These are phyloP conservation scores for Eutrema salsugineum DNA, from an alignment of 441 rosid genomes.

Conservation along the genomic window DNA sequence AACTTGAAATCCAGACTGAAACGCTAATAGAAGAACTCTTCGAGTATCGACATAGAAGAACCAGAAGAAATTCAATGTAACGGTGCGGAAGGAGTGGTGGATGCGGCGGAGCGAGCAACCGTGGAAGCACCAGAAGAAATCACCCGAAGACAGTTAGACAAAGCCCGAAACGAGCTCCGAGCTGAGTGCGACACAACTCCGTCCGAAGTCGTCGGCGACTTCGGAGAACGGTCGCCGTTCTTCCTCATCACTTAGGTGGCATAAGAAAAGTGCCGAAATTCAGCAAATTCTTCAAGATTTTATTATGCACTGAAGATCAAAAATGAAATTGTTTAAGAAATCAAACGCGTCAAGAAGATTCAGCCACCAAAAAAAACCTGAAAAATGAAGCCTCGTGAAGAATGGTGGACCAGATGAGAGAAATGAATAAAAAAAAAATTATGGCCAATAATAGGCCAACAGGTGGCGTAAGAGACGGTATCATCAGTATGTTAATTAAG, in stretches of 20 bases:
- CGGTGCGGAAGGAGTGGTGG: constrained; percentile 73
- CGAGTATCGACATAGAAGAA: constrained; percentile 40
- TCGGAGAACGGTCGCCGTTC: constrained; percentile 45
- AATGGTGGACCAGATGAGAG: too few species aligned
- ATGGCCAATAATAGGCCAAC: too few species aligned
- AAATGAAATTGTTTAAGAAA: constrained; percentile 5
- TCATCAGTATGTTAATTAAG: too few species aligned
- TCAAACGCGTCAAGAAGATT: too few species aligned
- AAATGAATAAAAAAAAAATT: too few species aligned
- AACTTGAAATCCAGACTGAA: constrained; percentile 88
- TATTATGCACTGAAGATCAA: neutral
- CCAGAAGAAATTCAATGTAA: constrained; percentile 46
- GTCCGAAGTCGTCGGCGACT: constrained; percentile 18
- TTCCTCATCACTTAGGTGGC: constrained; percentile 65
- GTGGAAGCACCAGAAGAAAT: constrained; percentile 95
- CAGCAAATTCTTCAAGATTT: neutral
- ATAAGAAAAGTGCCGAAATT: neutral
- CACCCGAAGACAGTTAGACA: constrained; percentile 72
- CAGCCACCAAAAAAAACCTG: too few species aligned
- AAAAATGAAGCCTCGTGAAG: too few species aligned
- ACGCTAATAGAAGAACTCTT: constrained; percentile 72
- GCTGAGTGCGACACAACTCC: constrained; percentile 50
- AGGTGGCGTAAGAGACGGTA: too few species aligned
- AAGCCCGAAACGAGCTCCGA: constrained; percentile 72
- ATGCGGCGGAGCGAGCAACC: constrained; percentile 81